Percentiles rank a stretch among this genome's conserved stretches.
These are phyloP conservation scores for Hypoxylon rubiginosum DNA, from an alignment of 2,329 filamentous ascomycete species.

Conservation along the genomic window DNA sequence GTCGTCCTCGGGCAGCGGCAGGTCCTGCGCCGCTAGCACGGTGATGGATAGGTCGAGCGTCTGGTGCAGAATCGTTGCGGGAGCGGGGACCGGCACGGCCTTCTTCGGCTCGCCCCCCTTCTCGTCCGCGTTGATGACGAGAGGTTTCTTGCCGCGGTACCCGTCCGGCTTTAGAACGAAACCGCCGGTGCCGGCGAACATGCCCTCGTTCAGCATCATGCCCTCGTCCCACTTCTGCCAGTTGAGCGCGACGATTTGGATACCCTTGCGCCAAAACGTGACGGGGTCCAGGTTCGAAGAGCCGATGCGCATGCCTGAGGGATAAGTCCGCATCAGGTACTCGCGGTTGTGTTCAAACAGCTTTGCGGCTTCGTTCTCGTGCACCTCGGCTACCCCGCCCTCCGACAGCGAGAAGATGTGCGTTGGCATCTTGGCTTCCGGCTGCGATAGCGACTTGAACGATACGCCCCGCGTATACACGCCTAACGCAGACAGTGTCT, in stretches of 20 bases:
- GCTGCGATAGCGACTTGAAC: slow-evolving; percentile 82
- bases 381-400: slow-evolving; percentile 72
- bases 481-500: slow-evolving; percentile 80
- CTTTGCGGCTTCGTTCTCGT: slow-evolving; percentile 61
- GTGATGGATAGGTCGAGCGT: slow-evolving; percentile 79
- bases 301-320: slow-evolving; percentile 82
- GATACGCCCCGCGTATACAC: slow-evolving; percentile 87
- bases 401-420: slow-evolving; percentile 79
- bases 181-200: slow-evolving; percentile 87
- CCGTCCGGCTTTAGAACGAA: slow-evolving; percentile 87
- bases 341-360: slow-evolving; percentile 86
- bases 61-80: slow-evolving; percentile 61
- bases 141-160: slow-evolving; percentile 55
- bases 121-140: slow-evolving; percentile 26
- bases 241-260: slow-evolving; percentile 92
- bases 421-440: slow-evolving; percentile 74
- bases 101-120: slow-evolving; percentile 48
- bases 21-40: slow-evolving; percentile 80
- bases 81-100: slow-evolving; percentile 26
- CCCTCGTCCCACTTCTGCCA: slow-evolving; percentile 93
- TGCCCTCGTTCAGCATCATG: slow-evolving; percentile 96
- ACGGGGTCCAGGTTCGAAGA: slow-evolving; percentile 90
- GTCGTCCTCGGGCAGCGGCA: slow-evolving; percentile 73
- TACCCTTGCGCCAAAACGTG: slow-evolving; percentile 87
- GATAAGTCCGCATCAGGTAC: slow-evolving; percentile 90